Conservation (phyloP, 768 basidiomycete species). For the Tricholoma flavovirens region DNA sequence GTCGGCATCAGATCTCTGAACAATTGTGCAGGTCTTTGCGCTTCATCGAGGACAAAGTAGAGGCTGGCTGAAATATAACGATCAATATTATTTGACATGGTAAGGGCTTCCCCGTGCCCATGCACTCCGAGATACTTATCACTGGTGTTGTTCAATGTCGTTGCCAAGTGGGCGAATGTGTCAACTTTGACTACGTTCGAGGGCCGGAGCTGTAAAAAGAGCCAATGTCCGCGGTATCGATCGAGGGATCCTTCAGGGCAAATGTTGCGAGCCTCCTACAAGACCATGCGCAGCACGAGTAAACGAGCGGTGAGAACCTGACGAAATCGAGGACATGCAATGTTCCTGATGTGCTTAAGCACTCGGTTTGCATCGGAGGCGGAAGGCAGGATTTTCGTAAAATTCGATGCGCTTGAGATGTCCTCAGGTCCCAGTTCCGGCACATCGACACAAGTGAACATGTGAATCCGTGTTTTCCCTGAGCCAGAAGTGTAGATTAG, state of each 20-base stretch:
- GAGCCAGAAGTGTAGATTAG: background rate
- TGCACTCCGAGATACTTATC: background rate
- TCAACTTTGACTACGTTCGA: background rate
- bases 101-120: background rate
- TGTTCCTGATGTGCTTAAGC: background rate
- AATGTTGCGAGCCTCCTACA: background rate
- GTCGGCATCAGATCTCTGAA: background rate
- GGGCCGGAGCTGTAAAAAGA: background rate
- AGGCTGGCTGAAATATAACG: background rate
- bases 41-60: background rate
- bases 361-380: background rate
- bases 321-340: background rate
- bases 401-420: background rate
- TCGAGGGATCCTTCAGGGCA: background rate
- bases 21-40: background rate
- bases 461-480: background rate
- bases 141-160: background rate
- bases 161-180: background rate
- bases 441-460: background rate
- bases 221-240: background rate
- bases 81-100: too few species aligned
- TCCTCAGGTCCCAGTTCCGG: background rate
- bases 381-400: background rate
- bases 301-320: background rate
- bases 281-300: background rate